Evolutionary conservation across 495 filamentous ascomycete species (phyloP), one percentile per base, ranked within the genome.

Genomic region (Penicillium goetzii): DNA sequence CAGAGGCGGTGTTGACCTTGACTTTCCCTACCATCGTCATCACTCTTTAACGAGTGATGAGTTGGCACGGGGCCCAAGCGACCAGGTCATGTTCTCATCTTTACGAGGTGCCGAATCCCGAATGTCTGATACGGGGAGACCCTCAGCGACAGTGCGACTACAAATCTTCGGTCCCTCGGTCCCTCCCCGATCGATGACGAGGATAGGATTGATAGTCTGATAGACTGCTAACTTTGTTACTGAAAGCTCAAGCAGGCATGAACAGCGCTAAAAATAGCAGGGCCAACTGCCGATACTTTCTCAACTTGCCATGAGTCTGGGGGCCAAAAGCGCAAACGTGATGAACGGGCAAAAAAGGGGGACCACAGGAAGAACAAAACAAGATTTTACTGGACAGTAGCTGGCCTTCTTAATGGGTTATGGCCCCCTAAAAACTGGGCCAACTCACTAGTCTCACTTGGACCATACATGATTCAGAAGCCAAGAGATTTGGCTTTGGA

Each of bases 251-350:
- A 43, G 43, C 19, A 12, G 19, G 14, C 9, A 43, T n/a, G 55
- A 17, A 36, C 7, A 19, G 32, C 14, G 3, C 56, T 49, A 49
- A 58, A 36, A 58, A 49, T 58, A 58, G 43, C 43, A 11, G 15
- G 26, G 6, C 17, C 10, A 49, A 47, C 25, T n/a, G 47, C 47
- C 23, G 23, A 28, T 26, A 28, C 25, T 50, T 50, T 17, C 23
- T 50, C 23, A 15, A 15, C 1, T 28, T 7, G 47, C 7, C n/a
- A 2, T 15, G 45, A 11, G 47, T 28, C 30, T 51, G n/a, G 56
- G 56, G 56, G 41, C 41, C 40, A 21, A 58, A 58, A 43, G n/a
- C 28, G n/a, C 14, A 51, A 51, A 47, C 43, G 10, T 23, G 43
- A 47, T 23, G 19, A 47, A 23, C 43, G 2, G 8, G 43, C 21